Base-by-base conservation (phyloP, 345 rosid genomes). In the Lepidium africanum region DNA sequence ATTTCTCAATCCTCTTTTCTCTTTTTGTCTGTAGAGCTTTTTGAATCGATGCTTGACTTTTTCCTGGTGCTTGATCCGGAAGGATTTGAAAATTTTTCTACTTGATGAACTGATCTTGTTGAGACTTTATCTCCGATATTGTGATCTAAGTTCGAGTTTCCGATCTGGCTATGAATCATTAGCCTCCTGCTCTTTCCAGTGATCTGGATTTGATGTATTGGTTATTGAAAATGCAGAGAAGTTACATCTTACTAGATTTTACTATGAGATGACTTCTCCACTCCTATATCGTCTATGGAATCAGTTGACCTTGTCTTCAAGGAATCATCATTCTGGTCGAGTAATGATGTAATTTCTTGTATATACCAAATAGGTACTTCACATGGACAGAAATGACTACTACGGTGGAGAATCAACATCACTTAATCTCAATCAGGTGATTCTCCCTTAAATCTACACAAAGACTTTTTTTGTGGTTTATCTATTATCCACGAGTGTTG, bases 341-440 rank as follows among this genome's bases (percentile, higher is more conserved):
- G 61, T 53, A 15, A 61, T 40, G 40, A 10, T 64, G 49, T 71
- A 4, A 9, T 40, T 14, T 14, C 37, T 6, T 50, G 13, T 42
- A 6, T 43, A 23, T 54, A 51, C 8, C 37, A 32, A n/a, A 48
- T 78, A 95, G 99, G 97, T 91, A 33, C 87, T 94, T 82, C 99
- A 94, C 78, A 94, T 94, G 97, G 99, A 94, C 75, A 86, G 95
- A 72, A 91, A 91, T 77, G 99, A 91, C 72, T 91, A 94, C 68
- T 91, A 89, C 51, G 99, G 99, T 72, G 99, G 96, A 65, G 99
- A 94, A 79, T 87, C 97, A 59, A 82, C 97, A n/a, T 95, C 97
- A 0, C 96, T 95, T 42, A 95, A 91, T 76, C 97, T 95, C 71
- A 78, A 79, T 78, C 96, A 95, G 99, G 99, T 94, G 66, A 33